phyloP scores from a whole-genome alignment of 495 filamentous ascomycete species.

The Terfezia boudieri region DNA sequence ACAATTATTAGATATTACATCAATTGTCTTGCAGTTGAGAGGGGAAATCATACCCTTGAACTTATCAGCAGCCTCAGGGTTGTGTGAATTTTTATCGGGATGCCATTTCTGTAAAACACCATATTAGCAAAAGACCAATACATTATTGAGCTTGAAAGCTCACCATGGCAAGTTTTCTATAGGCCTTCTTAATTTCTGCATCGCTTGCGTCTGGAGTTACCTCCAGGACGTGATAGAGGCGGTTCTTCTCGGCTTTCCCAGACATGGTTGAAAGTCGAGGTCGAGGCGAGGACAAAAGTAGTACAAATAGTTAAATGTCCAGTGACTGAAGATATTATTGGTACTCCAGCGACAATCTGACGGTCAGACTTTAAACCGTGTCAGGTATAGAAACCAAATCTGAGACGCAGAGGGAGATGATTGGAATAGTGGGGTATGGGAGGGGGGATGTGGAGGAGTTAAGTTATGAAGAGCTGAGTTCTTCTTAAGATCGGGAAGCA shows the following conservation, averaged over 20 bases:
- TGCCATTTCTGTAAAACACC: conserved; percentile 14
- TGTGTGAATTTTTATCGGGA: conserved; percentile 85
- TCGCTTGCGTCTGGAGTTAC: conserved; percentile 44
- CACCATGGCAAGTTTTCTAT: conserved; percentile 47
- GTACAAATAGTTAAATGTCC: too few relatives aligned
- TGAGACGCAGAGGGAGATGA: too few relatives aligned
- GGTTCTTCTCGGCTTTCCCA: conserved; percentile 17
- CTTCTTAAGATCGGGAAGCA: too few relatives aligned
- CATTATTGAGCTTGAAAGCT: not conserved
- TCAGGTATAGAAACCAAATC: too few relatives aligned
- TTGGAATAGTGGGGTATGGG: too few relatives aligned
- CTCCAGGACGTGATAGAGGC: conserved; percentile 43
- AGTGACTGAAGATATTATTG: too few relatives aligned
- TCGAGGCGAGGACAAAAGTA: too few relatives aligned
- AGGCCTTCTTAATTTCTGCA: conserved; percentile 66
- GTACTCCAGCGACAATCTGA: too few relatives aligned
- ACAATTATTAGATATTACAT: not conserved
- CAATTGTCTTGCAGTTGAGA: not conserved
- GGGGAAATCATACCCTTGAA: conserved; percentile 38
- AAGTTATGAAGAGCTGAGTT: too few relatives aligned
- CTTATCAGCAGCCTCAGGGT: conserved; percentile 82
- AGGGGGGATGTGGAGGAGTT: too few relatives aligned
- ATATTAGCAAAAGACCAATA: not conserved
- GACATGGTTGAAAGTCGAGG: conserved; percentile 7
- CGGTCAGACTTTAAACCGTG: too few relatives aligned